Percentiles rank a stretch among this genome's conserved stretches.
These are phyloP conservation scores for Scheffersomyces segobiensis DNA, from an alignment of 1,139 yeast genomes.

Conservation along the genomic window DNA sequence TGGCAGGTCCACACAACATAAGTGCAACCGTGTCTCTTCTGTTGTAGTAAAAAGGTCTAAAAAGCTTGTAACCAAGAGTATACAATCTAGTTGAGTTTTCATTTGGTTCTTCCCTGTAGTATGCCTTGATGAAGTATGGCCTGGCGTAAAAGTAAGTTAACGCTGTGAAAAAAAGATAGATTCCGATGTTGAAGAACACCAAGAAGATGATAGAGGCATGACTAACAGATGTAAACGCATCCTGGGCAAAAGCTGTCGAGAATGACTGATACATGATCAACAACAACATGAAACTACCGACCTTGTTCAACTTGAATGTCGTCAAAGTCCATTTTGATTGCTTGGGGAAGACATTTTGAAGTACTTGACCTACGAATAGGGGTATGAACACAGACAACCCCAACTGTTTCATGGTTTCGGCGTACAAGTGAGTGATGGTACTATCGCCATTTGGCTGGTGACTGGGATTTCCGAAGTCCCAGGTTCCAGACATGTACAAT, in stretches of 20 bases:
- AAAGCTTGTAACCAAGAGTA: slow-evolving; percentile 33
- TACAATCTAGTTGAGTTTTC: slow-evolving; percentile 45
- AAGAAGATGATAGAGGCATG: slow-evolving; percentile 69
- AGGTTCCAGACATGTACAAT: slow-evolving; percentile 59
- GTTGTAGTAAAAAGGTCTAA: slow-evolving; percentile 70
- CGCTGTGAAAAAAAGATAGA: slow-evolving; percentile 71
- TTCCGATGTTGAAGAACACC: slow-evolving; percentile 78
- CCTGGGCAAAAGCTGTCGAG: slow-evolving; percentile 82
- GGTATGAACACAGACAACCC: slow-evolving; percentile 86
- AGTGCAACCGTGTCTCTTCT: slow-evolving; percentile 74
- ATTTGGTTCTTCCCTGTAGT: slow-evolving; percentile 51
- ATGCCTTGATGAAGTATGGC: slow-evolving; percentile 50
- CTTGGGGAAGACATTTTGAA: slow-evolving; percentile 68
- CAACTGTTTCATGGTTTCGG: slow-evolving; percentile 78
- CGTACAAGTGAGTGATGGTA: slow-evolving; percentile 59
- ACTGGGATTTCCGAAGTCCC: slow-evolving; percentile 85
- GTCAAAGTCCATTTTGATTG: slow-evolving; percentile 61
- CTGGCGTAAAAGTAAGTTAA: slow-evolving; percentile 61
- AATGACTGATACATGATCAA: slow-evolving; percentile 83
- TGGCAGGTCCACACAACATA: slow-evolving; percentile 89
- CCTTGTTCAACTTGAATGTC: slow-evolving; percentile 63
- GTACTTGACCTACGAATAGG: slow-evolving; percentile 80
- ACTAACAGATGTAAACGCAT: slow-evolving; percentile 73
- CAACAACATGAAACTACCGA: slow-evolving; percentile 76
- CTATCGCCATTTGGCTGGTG: slow-evolving; percentile 44